Evolutionary conservation across 371 early-diverging fungal species (phyloP).

Genomic region (Syncephalastrum racemosum): DNA sequence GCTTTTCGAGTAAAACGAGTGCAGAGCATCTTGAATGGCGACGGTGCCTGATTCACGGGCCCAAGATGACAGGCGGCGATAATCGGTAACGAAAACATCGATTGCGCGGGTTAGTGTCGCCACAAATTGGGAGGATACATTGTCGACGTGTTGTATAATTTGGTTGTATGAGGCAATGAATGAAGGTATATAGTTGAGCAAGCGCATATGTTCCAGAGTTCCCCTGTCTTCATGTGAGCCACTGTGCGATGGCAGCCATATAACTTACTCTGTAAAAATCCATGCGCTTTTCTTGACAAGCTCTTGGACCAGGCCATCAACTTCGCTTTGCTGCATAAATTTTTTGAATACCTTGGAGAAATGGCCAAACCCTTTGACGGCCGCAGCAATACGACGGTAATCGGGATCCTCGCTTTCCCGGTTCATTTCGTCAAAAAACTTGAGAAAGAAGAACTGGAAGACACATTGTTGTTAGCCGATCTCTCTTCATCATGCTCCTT

Average conservation of each 20-base stretch:
- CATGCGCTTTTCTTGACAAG: constrained; percentile 58
- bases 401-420: constrained; percentile 13
- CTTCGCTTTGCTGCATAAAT: constrained; percentile 40
- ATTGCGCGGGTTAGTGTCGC: constrained; percentile 48
- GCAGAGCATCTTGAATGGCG: constrained; percentile 50
- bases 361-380: constrained; percentile 72
- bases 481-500: background rate
- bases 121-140: constrained; percentile 47
- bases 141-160: constrained; percentile 51
- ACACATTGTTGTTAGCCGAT: background rate
- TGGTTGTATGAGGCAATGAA: constrained; percentile 65
- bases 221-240: constrained; percentile 17
- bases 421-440: constrained; percentile 42
- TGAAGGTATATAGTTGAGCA: constrained; percentile 55
- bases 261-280: constrained; percentile 56
- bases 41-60: constrained; percentile 40
- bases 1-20: constrained; percentile 51
- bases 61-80: constrained; percentile 37
- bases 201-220: constrained; percentile 31
- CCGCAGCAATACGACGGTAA: constrained; percentile 50
- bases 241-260: background rate
- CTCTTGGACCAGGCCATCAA: constrained; percentile 41
- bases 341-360: constrained; percentile 64
- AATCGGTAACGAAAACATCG: constrained; percentile 44
- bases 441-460: constrained; percentile 54